Percentiles rank a stretch among this genome's conserved stretches.
These are phyloP conservation scores for Ophiostoma novo-ulmi DNA, from an alignment of 2,329 filamentous ascomycete genomes.

Conservation along the genomic window DNA sequence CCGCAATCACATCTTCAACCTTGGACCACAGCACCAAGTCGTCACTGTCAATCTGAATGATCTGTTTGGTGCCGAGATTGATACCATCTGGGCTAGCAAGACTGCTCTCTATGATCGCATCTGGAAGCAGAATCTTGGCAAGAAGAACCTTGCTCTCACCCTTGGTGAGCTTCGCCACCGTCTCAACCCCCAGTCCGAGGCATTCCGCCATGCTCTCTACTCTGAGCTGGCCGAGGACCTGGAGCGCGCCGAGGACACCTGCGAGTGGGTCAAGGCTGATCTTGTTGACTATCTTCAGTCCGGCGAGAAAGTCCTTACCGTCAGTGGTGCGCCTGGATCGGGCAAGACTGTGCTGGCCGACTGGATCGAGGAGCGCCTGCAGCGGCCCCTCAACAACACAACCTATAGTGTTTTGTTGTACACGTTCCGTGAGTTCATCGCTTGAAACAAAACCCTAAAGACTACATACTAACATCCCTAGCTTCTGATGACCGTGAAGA, in stretches of 20 bases:
- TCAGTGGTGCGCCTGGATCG: slow-evolving; percentile 65
- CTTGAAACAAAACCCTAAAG: no score
- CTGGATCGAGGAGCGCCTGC: slow-evolving; percentile 40
- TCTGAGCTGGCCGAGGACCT: slow-evolving; percentile 37
- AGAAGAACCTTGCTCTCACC: slow-evolving; percentile 27
- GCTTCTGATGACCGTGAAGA: slow-evolving; percentile 33
- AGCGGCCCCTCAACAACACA: slow-evolving; percentile 36
- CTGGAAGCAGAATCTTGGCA: slow-evolving; percentile 36
- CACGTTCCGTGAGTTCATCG: slow-evolving; percentile 35
- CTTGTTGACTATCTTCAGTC: slow-evolving; percentile 36
- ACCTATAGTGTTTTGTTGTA: slow-evolving; percentile 37
- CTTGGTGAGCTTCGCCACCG: slow-evolving; percentile 34
- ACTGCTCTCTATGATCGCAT: slow-evolving; percentile 35
- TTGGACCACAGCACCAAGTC: slow-evolving; percentile 28
- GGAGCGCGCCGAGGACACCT: slow-evolving; percentile 38
- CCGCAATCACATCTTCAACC: slow-evolving; percentile 34
- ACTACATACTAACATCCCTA: background rate
- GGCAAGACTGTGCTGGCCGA: slow-evolving; percentile 84
- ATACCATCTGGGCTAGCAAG: slow-evolving; percentile 35
- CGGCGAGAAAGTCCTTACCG: slow-evolving; percentile 35
- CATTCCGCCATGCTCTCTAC: slow-evolving; percentile 33
- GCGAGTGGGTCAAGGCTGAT: slow-evolving; percentile 37
- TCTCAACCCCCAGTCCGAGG: slow-evolving; percentile 31
- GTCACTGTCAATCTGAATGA: slow-evolving; percentile 37
- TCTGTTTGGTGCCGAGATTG: slow-evolving; percentile 36